Evolutionary conservation across 1,139 yeast species (phyloP).

Genomic region (Candida sojae): DNA sequence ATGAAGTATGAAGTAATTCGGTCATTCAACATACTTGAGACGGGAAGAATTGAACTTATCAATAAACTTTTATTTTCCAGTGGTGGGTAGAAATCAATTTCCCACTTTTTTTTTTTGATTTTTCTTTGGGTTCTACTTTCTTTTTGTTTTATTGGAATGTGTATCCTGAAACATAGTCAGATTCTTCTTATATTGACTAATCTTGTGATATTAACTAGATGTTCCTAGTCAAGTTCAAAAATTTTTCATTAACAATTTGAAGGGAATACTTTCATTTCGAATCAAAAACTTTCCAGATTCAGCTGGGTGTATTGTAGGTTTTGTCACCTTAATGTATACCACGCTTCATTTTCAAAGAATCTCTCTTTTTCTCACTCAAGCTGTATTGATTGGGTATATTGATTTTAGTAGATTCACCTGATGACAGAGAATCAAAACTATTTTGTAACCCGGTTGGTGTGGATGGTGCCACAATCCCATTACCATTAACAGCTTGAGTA

Average conservation of each 20-base stretch:
- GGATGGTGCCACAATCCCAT: neutral
- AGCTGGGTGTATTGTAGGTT: no score
- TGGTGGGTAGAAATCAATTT: neutral
- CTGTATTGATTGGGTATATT: constrained; percentile 18
- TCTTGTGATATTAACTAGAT: no score
- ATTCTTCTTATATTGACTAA: no score
- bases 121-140: neutral
- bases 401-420: constrained; percentile 6
- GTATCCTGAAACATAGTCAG: no score
- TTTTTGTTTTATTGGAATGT: neutral
- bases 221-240: no score
- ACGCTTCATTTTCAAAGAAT: constrained; percentile 48
- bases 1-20: no score
- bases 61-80: neutral
- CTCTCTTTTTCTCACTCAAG: constrained; percentile 50
- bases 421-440: neutral
- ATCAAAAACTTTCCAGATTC: no score
- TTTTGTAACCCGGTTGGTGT: neutral
- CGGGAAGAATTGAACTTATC: neutral
- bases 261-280: no score
- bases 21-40: neutral
- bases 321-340: constrained; percentile 39
- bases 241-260: no score
- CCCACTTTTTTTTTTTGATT: neutral
- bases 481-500: neutral